phyloP scores from a whole-genome alignment of 176 grass and related monocot species.

The Aegilops longissima region DNA sequence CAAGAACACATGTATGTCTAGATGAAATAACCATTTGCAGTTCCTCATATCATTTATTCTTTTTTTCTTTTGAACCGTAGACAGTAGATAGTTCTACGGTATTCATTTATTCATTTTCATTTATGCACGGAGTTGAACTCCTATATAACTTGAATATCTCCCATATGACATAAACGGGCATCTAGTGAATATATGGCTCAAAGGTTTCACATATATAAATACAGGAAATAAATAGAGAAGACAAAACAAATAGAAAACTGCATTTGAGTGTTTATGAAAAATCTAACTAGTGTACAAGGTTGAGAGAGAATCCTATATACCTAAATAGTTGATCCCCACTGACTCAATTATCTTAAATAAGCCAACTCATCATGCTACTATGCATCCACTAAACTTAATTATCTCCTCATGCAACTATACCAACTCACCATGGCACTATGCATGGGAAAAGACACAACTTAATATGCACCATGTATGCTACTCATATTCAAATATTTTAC shows the following conservation, averaged over 20 bases:
- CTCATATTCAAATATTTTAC: no score
- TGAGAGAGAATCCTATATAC: constrained; percentile 6
- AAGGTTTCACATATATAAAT: background rate
- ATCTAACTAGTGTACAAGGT: background rate
- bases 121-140: background rate
- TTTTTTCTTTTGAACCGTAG: background rate
- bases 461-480: no score
- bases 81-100: no score
- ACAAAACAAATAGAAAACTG: background rate
- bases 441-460: no score
- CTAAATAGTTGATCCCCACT: no score
- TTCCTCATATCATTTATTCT: background rate
- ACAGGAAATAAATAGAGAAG: background rate
- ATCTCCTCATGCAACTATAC: no score
- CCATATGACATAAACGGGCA: background rate
- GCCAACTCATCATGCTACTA: no score
- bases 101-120: background rate
- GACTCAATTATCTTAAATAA: no score
- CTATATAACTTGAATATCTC: background rate
- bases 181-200: background rate
- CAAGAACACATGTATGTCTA: background rate
- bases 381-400: no score
- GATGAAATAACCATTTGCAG: background rate
- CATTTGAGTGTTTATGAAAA: background rate
- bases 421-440: no score